These are phyloP conservation scores for Xerocomellus intermedius DNA, from an alignment of 768 basidiomycete genomes.

Conservation along the genomic window DNA sequence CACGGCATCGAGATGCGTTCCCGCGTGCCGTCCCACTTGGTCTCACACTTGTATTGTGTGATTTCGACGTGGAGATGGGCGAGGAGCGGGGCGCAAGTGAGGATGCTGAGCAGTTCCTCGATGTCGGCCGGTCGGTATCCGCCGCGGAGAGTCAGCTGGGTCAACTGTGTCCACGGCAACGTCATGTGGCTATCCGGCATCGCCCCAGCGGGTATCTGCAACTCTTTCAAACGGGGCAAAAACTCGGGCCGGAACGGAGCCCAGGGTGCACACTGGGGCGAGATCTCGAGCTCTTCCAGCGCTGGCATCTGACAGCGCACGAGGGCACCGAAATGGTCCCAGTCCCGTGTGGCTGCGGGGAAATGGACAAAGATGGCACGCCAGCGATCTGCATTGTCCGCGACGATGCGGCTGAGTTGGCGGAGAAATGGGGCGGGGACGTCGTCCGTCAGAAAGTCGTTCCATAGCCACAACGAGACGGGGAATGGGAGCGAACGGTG, in stretches of 20 bases:
- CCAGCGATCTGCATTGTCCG: constrained; percentile 28
- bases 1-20: constrained; percentile 29
- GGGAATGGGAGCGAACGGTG: constrained; percentile 27
- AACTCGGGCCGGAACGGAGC: constrained; percentile 29
- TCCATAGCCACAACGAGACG: constrained; percentile 31
- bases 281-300: constrained; percentile 34
- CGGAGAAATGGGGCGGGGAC: constrained; percentile 27
- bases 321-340: constrained; percentile 27
- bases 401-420: constrained; percentile 17
- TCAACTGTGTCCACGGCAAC: constrained; percentile 33
- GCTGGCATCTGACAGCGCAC: constrained; percentile 23
- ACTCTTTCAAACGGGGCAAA: constrained; percentile 22
- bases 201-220: constrained; percentile 31
- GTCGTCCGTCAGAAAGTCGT: constrained; percentile 34
- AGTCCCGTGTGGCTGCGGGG: constrained; percentile 27
- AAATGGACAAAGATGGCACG: constrained; percentile 33
- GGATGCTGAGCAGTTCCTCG: constrained; percentile 26
- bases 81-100: constrained; percentile 26
- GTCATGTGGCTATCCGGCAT: constrained; percentile 33
- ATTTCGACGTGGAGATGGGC: constrained; percentile 32
- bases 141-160: constrained; percentile 32
- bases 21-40: constrained; percentile 25
- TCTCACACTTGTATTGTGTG: constrained; percentile 30
- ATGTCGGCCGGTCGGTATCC: constrained; percentile 29
- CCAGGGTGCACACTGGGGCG: constrained; percentile 33